Conservation (phyloP, 768 basidiomycete species). For the Inosperma sp. region DNA sequence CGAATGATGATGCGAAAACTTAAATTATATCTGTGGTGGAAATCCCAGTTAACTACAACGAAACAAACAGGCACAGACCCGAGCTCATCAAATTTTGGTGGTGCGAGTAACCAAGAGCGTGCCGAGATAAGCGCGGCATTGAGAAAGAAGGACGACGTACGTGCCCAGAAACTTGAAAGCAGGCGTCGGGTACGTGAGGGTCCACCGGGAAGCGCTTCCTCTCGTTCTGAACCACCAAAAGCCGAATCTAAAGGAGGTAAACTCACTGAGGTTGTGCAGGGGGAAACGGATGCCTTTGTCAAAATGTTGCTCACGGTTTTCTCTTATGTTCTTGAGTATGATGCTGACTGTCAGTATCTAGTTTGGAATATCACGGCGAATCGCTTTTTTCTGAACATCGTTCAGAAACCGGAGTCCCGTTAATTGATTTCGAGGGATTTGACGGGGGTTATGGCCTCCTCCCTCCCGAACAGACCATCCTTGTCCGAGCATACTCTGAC, state of each 20-base stretch:
- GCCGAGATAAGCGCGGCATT: constrained; percentile 62
- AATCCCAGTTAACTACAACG: constrained; percentile 44
- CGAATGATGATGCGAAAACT: constrained; percentile 79
- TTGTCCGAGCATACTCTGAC: constrained; percentile 85
- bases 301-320: constrained; percentile 64
- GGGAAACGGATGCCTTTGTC: constrained; percentile 51
- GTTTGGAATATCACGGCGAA: constrained; percentile 30
- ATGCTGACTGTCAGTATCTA: background rate
- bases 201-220: constrained; percentile 33
- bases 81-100: too few species aligned
- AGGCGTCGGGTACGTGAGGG: constrained; percentile 78
- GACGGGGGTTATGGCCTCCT: constrained; percentile 79
- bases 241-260: constrained; percentile 21
- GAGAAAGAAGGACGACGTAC: constrained; percentile 69
- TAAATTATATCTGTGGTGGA: constrained; percentile 76
- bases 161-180: constrained; percentile 53
- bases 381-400: constrained; percentile 15
- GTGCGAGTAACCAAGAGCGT: too few species aligned
- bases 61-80: constrained; percentile 28
- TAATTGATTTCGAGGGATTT: too few species aligned
- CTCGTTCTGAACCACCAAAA: constrained; percentile 14
- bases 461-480: constrained; percentile 69
- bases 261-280: constrained; percentile 34
- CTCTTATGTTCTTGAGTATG: background rate
- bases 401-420: too few species aligned